Conservation (phyloP, 805 yeast genomes). For the Ogataea chonburiensis region DNA sequence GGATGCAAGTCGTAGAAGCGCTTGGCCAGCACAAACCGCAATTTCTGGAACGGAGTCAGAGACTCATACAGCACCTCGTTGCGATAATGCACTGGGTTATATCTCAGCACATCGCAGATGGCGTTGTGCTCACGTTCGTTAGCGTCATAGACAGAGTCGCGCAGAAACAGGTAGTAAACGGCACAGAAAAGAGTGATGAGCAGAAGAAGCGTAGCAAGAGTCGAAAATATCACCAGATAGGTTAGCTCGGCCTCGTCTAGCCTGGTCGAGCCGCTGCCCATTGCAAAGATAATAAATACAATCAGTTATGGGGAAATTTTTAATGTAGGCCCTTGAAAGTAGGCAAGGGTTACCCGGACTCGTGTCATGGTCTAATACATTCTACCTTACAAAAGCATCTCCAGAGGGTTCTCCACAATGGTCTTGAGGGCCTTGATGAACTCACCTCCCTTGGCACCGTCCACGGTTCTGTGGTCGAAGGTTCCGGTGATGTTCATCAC, state of each 20-base stretch:
- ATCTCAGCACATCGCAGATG: slow-evolving; percentile 29
- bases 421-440: slow-evolving; percentile 90
- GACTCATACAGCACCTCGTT: slow-evolving; percentile 23
- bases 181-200: slow-evolving; percentile 26
- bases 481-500: slow-evolving; percentile 92
- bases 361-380: slow-evolving; percentile 9
- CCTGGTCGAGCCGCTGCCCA: slow-evolving; percentile 6
- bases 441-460: slow-evolving; percentile 98
- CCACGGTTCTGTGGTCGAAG: slow-evolving; percentile 94
- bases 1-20: slow-evolving; percentile 25
- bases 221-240: slow-evolving; percentile 27
- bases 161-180: slow-evolving; percentile 29
- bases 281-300: background rate
- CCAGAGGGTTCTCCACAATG: slow-evolving; percentile 93
- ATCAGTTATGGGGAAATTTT: slow-evolving; percentile 4
- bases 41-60: slow-evolving; percentile 23
- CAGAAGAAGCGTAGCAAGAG: slow-evolving; percentile 27
- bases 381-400: slow-evolving; percentile 65
- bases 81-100: slow-evolving; percentile 18
- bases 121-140: slow-evolving; percentile 18
- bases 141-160: slow-evolving; percentile 18
- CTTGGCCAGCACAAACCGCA: slow-evolving; percentile 26
- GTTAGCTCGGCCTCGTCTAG: slow-evolving; percentile 25
- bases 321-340: background rate
- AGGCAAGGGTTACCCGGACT: slow-evolving; percentile 4